Conservation (phyloP, 495 filamentous ascomycete species). For the Aspergillus conjunctus region DNA sequence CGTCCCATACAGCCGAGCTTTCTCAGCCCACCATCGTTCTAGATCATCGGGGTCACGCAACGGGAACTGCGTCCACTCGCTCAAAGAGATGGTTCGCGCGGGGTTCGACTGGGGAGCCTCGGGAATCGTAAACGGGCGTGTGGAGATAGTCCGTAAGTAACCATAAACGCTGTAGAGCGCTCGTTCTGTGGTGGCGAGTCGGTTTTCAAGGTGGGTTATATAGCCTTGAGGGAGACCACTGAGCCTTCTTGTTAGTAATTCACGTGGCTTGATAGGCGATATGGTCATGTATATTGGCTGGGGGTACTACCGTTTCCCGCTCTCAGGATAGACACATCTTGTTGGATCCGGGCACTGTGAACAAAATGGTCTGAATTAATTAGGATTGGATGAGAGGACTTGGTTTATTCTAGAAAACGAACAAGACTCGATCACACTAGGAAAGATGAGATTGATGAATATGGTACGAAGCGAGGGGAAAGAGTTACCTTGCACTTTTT, state of each 20-base stretch:
- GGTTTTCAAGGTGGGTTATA: constrained; percentile 28
- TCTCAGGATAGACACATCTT: constrained; percentile 29
- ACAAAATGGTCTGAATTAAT: constrained; percentile 24
- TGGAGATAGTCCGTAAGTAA: constrained; percentile 18
- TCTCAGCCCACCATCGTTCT: constrained; percentile 25
- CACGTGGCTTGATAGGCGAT: no score
- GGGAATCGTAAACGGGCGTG: neutral
- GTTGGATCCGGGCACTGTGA: constrained; percentile 26
- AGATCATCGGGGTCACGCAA: constrained; percentile 16
- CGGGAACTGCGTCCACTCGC: constrained; percentile 25
- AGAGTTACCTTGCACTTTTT: constrained; percentile 32
- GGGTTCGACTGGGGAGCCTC: constrained; percentile 3
- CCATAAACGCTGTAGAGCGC: constrained; percentile 24
- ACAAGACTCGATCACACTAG: constrained; percentile 31
- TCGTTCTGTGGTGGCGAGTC: constrained; percentile 27
- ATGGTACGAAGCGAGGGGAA: neutral
- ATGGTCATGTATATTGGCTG: neutral
- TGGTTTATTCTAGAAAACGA: neutral
- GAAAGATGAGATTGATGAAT: neutral
- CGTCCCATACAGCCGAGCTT: constrained; percentile 19
- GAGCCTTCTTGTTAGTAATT: neutral
- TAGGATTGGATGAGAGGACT: neutral
- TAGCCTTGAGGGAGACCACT: constrained; percentile 32
- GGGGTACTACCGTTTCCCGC: constrained; percentile 28
- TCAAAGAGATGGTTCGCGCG: constrained; percentile 15